Evolutionary conservation across 2,329 filamentous ascomycete genomes (phyloP).

Genomic region (Neonectria magnoliae): DNA sequence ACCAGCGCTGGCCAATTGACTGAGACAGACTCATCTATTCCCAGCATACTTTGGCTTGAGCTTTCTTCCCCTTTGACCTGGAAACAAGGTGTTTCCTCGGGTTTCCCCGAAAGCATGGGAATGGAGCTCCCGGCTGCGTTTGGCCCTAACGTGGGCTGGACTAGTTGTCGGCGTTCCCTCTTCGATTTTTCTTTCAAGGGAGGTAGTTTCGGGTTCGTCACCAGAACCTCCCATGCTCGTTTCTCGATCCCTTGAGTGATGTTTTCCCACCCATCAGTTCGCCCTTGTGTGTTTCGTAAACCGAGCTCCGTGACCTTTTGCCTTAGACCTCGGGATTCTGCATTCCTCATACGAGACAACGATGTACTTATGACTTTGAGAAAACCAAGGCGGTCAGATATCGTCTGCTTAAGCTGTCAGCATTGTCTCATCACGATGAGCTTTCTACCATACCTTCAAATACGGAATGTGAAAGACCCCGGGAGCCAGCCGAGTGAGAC

Average conservation of each 20-base stretch:
- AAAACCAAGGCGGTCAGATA: slow-evolving; percentile 41
- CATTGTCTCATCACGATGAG: too few species aligned
- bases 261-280: neutral
- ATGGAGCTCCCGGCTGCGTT: neutral
- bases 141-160: neutral
- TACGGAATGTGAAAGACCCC: slow-evolving; percentile 51
- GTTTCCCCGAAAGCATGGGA: too few species aligned
- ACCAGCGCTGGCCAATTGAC: neutral
- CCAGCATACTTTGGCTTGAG: neutral
- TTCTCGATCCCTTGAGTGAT: slow-evolving; percentile 29
- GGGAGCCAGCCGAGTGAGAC: slow-evolving; percentile 45
- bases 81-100: too few species aligned
- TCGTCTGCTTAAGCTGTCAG: slow-evolving; percentile 34
- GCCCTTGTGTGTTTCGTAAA: neutral
- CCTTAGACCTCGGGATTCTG: slow-evolving; percentile 49
- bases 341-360: slow-evolving; percentile 45
- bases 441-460: slow-evolving; percentile 43
- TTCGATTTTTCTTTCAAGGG: slow-evolving; percentile 1
- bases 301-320: slow-evolving; percentile 38
- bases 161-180: neutral
- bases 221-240: slow-evolving; percentile 39
- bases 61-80: neutral
- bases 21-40: neutral
- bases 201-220: slow-evolving; percentile 31
- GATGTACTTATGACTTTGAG: slow-evolving; percentile 45